Evolutionary conservation across 2,329 filamentous ascomycete species (phyloP), one percentile per base, ranked within the genome.

Genomic region (Tolypocladium nubicola): DNA sequence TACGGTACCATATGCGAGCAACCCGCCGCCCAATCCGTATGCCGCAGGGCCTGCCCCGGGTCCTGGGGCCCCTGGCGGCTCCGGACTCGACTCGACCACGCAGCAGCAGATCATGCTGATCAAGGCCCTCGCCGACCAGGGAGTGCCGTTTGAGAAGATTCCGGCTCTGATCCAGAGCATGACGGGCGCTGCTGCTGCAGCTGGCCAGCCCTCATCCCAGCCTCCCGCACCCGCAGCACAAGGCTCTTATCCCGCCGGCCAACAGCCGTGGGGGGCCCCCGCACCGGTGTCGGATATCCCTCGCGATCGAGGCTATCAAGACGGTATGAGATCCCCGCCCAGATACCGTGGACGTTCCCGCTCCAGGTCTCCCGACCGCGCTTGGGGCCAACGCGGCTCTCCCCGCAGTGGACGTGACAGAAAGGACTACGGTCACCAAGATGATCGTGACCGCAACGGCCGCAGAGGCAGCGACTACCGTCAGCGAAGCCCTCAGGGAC

Each of bases 401-500:
- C 86, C 86, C 64, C 83, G 84, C 62, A 79, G 79, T 63, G 79
- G 81, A 65, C 75, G 76, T 68, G 77, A 82, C 66, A 90, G 89
- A 64, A 88, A 86, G 72, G 86, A 87, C 56, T 93, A 89, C 73
- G 86, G 88, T 59, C 86, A 82, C 60, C 77, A 78, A 58, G 82
- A 84, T 61, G 79, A 79, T 47, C 71, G 76, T 64, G 77, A 81
- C 54, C 77, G 78, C 56, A 63, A 67, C 61, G 73, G 79, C 56
- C 79, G 81, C 45, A 79, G 84, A 60, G 80, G 78, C 59, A 75
- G 79, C 56, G 85, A 91, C 43, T 97, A 96, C 74, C 89, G 93
- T 62, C 91, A 97, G 70, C 89, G 94, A 67, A 96, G 89, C 66
- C 91, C 92, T 52, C 79, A 83, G 57, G 82, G 84, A 57, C 85